Evolutionary conservation across 2,329 filamentous ascomycete genomes (phyloP).

Genomic region (Elsinoe perseae): DNA sequence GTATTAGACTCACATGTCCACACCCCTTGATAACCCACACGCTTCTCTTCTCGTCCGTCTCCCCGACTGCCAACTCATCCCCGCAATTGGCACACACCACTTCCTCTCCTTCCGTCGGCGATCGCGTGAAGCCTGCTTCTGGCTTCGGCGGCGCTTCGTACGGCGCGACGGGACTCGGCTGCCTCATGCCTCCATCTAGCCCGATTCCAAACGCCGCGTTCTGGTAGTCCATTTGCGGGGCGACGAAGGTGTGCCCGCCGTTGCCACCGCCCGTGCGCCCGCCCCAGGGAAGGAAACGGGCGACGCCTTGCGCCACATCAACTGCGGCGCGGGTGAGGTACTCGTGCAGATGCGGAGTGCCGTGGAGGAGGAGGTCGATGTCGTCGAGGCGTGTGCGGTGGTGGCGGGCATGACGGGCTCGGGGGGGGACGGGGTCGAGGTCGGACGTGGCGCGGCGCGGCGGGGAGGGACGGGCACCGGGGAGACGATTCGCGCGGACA

Average conservation of each 20-base stretch:
- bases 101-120: slow-evolving; percentile 61
- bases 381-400: background rate
- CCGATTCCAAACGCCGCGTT: background rate
- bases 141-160: slow-evolving; percentile 60
- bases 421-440: slow-evolving; percentile 18
- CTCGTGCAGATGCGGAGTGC: slow-evolving; percentile 3
- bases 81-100: slow-evolving; percentile 82
- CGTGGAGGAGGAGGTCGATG: slow-evolving; percentile 31
- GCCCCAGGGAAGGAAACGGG: background rate
- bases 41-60: slow-evolving; percentile 61
- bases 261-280: background rate
- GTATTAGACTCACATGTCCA: slow-evolving; percentile 73
- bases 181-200: background rate
- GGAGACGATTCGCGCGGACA: slow-evolving; percentile 17
- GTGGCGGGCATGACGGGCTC: slow-evolving; percentile 32
- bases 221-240: background rate
- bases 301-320: background rate
- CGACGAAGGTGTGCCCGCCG: background rate
- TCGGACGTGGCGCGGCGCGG: slow-evolving; percentile 17
- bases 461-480: background rate
- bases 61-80: slow-evolving; percentile 71
- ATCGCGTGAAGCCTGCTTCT: slow-evolving; percentile 71
- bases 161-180: background rate
- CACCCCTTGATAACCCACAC: slow-evolving; percentile 90
- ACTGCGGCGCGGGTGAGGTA: background rate